phyloP scores from a whole-genome alignment of 192 early-diverging fungal genomes.

The Backusella psychrophila region DNA sequence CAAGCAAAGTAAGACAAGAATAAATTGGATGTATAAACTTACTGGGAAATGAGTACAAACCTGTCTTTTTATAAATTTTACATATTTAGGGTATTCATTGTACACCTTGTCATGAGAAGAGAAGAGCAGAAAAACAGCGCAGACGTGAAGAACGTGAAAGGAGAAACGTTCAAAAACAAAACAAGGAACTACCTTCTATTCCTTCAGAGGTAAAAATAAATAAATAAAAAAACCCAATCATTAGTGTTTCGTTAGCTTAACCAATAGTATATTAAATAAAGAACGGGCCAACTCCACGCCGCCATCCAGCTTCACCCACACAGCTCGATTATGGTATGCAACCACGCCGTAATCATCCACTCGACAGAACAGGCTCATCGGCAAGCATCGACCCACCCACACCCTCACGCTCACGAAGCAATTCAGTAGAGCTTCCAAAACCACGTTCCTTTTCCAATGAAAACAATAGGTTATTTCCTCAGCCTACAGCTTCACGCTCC shows the following conservation, averaged over 20 bases:
- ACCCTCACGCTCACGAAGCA: constrained; percentile 13
- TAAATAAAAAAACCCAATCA: background rate
- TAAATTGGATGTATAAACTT: background rate
- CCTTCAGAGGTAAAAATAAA: background rate
- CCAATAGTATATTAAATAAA: background rate
- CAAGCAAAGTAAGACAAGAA: constrained; percentile 54
- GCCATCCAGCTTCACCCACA: background rate
- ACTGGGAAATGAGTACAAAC: background rate
- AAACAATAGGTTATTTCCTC: background rate
- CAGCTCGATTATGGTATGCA: background rate
- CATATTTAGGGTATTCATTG: constrained; percentile 66
- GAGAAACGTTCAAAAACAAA: constrained; percentile 10
- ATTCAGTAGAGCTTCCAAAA: constrained; percentile 10
- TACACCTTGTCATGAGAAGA: constrained; percentile 66
- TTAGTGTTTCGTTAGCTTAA: background rate
- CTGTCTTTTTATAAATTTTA: background rate
- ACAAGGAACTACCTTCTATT: constrained; percentile 10
- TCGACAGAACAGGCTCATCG: constrained; percentile 5
- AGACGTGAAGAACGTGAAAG: constrained; percentile 39
- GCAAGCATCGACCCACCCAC: background rate
- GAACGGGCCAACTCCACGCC: background rate
- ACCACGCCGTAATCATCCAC: background rate
- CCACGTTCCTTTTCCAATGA: background rate
- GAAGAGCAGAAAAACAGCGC: constrained; percentile 63
- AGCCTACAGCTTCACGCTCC: background rate